Conservation (phyloP, 805 yeast species). For the Monosporozyma aerobia region DNA sequence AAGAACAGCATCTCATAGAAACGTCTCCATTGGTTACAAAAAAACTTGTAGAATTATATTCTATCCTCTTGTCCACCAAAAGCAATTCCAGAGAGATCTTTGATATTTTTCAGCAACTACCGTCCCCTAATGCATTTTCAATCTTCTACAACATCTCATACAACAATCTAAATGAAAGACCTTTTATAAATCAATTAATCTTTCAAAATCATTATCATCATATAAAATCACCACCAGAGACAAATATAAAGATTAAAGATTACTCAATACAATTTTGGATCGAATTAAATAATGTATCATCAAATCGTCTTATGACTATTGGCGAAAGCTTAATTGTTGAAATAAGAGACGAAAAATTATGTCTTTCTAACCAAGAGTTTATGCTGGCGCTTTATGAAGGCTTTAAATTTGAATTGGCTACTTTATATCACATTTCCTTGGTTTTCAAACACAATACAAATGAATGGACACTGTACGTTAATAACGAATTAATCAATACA, state of each 20-base stretch:
- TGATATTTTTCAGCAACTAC: conserved; percentile 10
- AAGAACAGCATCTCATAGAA: background rate
- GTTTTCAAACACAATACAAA: conserved; percentile 4
- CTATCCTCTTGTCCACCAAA: conserved; percentile 12
- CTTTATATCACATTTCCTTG: conserved; percentile 15
- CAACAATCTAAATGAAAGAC: conserved; percentile 12
- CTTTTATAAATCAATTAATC: conserved; percentile 21
- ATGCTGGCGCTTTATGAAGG: conserved; percentile 23
- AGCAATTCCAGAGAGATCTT: conserved; percentile 15
- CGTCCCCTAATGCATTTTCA: conserved; percentile 1
- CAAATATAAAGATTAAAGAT: background rate
- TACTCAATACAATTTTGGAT: conserved; percentile 20
- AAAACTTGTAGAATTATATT: conserved; percentile 12
- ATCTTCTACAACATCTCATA: conserved; percentile 11
- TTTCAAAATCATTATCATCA: conserved; percentile 20
- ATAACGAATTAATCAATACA: conserved; percentile 16
- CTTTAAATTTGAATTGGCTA: conserved; percentile 17
- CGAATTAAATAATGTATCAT: conserved; percentile 21
- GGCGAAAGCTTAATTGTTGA: conserved; percentile 21
- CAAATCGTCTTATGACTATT: conserved; percentile 24
- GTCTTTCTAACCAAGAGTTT: conserved; percentile 24
- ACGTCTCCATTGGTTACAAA: background rate
- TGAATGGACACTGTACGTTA: conserved; percentile 15
- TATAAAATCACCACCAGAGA: conserved; percentile 12
- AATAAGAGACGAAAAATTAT: conserved; percentile 21